Conservation (phyloP, 306 rosid species). For the Begonia loranthoides region DNA sequence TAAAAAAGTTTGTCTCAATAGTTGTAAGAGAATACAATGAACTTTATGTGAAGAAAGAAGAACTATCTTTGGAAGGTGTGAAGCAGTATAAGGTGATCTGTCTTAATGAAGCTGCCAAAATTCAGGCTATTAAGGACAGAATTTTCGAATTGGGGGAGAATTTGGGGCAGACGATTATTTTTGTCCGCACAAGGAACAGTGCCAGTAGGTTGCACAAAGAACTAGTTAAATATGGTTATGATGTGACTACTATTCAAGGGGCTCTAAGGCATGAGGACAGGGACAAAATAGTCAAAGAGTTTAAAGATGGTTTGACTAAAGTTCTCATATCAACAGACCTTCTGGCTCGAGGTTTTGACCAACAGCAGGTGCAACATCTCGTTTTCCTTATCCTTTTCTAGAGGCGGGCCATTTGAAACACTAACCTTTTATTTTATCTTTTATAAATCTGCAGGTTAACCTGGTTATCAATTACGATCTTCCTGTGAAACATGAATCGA, state of each 20-base stretch:
- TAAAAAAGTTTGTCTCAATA: conserved; percentile 55
- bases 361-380: conserved; percentile 51
- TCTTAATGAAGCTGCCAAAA: conserved; percentile 48
- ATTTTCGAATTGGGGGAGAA: conserved; percentile 79
- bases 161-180: conserved; percentile 78
- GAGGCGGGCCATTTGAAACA: not conserved
- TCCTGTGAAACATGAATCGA: conserved; percentile 35
- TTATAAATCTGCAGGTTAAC: conserved; percentile 36
- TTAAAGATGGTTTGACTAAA: conserved; percentile 63
- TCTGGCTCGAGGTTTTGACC: conserved; percentile 83
- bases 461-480: conserved; percentile 81
- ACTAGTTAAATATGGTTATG: conserved; percentile 52
- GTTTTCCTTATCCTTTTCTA: not conserved
- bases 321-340: conserved; percentile 81
- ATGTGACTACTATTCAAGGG: conserved; percentile 69
- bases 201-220: conserved; percentile 46
- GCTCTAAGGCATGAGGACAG: conserved; percentile 42
- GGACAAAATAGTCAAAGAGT: conserved; percentile 76
- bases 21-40: conserved; percentile 51
- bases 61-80: conserved; percentile 61
- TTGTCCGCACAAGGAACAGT: conserved; percentile 56
- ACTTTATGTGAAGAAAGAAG: conserved; percentile 79
- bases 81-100: conserved; percentile 79
- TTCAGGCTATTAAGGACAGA: conserved; percentile 43
- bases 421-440: conserved; percentile 6